These are phyloP conservation scores for Stylonectria norvegica DNA, from an alignment of 2,329 filamentous ascomycete species.

Conservation along the genomic window DNA sequence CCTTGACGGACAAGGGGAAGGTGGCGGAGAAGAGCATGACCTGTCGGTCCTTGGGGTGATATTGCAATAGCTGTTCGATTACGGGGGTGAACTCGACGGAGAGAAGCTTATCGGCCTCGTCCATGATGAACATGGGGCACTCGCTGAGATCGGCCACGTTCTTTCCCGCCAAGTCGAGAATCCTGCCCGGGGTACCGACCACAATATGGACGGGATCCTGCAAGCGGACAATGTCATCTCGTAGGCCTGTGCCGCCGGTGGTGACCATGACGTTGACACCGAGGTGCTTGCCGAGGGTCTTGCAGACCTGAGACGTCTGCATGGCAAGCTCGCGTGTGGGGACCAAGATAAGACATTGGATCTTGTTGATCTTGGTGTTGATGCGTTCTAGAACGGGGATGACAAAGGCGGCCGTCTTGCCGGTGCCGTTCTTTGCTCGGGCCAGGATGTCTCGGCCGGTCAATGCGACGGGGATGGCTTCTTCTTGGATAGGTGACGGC, in stretches of 20 bases:
- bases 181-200: constrained; percentile 93
- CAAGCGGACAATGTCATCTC: constrained; percentile 94
- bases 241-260: constrained; percentile 89
- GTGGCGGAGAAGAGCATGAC: constrained; percentile 99
- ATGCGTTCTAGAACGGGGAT: constrained; percentile 94
- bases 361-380: constrained; percentile 94
- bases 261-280: constrained; percentile 99
- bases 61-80: constrained; percentile 91
- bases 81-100: constrained; percentile 96
- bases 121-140: constrained; percentile 98
- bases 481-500: constrained; percentile 98
- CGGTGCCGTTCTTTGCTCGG: constrained; percentile 96
- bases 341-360: constrained; percentile 92
- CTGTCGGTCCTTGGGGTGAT: constrained; percentile 95
- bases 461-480: constrained; percentile 93
- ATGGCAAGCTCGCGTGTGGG: constrained; percentile 95
- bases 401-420: constrained; percentile 96
- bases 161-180: constrained; percentile 93
- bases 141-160: constrained; percentile 93
- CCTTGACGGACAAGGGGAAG: constrained; percentile 94
- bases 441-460: constrained; percentile 94
- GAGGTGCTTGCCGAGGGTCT: constrained; percentile 94
- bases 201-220: constrained; percentile 95
- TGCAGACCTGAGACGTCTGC: constrained; percentile 98
- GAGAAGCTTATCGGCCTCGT: constrained; percentile 96